Conservation (phyloP, 2,329 filamentous ascomycete species). For the Rutstroemia sp. region DNA sequence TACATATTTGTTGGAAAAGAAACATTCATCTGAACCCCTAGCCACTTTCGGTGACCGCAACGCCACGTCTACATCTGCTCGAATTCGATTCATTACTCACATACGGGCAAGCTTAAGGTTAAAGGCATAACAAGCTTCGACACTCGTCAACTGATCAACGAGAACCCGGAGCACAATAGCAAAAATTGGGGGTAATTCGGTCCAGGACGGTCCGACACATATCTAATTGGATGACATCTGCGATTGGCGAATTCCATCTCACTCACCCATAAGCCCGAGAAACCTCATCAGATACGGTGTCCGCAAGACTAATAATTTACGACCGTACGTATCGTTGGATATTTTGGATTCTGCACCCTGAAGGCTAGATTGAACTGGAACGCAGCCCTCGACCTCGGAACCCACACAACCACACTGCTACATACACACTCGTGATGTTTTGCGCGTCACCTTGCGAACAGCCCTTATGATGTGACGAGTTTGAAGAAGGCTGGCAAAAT, state of each 20-base stretch:
- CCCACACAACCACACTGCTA: not conserved
- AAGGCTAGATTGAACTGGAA: not conserved
- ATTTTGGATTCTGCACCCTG: not conserved
- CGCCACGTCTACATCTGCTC: not conserved
- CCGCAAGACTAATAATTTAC: not conserved
- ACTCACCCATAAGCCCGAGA: not conserved
- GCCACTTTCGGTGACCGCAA: not conserved
- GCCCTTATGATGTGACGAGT: slow-evolving; percentile 25
- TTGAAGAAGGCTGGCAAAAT: slow-evolving; percentile 12
- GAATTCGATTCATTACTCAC: not conserved
- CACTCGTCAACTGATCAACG: not conserved
- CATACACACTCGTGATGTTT: slow-evolving; percentile 12
- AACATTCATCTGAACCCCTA: not conserved
- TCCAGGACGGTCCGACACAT: not conserved
- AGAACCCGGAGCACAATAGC: not conserved
- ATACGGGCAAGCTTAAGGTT: not conserved
- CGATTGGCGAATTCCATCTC: slow-evolving; percentile 6
- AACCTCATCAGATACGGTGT: not conserved
- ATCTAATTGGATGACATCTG: slow-evolving; percentile 3
- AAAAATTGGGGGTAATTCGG: not conserved
- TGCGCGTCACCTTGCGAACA: slow-evolving; percentile 16
- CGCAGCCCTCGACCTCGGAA: not conserved
- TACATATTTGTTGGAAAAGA: not conserved
- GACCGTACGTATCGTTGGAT: not conserved
- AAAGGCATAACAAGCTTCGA: not conserved